Evolutionary conservation across 257 asterid species (phyloP).

Genomic region (Plantago elongata): DNA sequence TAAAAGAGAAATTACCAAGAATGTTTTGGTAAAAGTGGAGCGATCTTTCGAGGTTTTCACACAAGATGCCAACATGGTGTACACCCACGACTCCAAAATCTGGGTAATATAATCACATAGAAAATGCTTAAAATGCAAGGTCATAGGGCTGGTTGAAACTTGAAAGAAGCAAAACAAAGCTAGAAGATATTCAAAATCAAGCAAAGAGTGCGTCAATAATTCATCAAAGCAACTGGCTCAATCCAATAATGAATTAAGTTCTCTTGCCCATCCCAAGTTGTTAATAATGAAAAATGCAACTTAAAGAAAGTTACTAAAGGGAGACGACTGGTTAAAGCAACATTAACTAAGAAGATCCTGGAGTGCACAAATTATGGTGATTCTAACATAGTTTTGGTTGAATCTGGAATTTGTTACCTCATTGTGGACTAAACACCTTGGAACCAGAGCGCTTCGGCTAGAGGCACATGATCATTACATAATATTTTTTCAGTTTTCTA

Average conservation of each 20-base stretch:
- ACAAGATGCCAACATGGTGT: conserved; percentile 89
- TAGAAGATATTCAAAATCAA: not conserved
- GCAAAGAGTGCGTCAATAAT: not conserved
- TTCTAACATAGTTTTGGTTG: too few species aligned
- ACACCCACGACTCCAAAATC: conserved; percentile 82
- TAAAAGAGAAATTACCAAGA: conserved; percentile 46
- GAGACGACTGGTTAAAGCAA: too few species aligned
- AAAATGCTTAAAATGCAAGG: not conserved
- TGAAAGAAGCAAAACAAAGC: conserved; percentile 9
- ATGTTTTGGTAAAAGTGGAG: conserved; percentile 78
- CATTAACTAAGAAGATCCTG: too few species aligned
- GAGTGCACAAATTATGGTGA: too few species aligned
- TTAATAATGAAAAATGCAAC: too few species aligned
- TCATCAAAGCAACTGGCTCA: not conserved
- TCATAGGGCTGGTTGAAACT: not conserved
- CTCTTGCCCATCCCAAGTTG: too few species aligned
- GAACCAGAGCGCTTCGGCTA: too few species aligned
- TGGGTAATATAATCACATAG: conserved; percentile 24
- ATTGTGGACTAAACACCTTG: too few species aligned
- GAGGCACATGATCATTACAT: too few species aligned
- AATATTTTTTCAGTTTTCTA: too few species aligned
- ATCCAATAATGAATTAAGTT: not conserved
- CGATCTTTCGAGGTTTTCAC: conserved; percentile 89
- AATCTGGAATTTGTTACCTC: too few species aligned
- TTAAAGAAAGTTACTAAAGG: not conserved